Evolutionary conservation across 2,329 filamentous ascomycete genomes (phyloP).

Genomic region (Colletotrichum sp.): DNA sequence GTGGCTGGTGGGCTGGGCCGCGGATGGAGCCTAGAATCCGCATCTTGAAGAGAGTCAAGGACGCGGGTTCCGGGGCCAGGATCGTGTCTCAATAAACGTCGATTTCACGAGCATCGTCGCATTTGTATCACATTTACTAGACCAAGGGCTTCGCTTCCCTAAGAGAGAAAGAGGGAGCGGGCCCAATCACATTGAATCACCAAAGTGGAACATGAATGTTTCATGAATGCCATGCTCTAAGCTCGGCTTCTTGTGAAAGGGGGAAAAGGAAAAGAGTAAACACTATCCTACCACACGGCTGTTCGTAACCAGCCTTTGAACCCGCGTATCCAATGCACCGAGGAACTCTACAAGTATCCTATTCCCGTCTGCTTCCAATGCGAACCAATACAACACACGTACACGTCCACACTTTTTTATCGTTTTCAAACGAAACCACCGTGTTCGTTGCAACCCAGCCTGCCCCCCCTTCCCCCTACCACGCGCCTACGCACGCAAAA

Average conservation of each 20-base stretch:
- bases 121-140: neutral
- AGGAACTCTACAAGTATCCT: neutral
- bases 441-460: neutral
- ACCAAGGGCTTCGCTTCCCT: neutral
- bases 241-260: neutral
- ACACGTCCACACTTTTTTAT: neutral
- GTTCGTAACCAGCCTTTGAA: neutral
- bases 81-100: constrained; percentile 3
- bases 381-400: neutral
- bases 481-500: neutral
- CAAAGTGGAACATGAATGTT: neutral
- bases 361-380: neutral
- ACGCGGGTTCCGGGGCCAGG: constrained; percentile 5
- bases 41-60: constrained; percentile 46
- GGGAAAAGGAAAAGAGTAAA: neutral
- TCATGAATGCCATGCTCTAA: neutral
- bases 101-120: neutral
- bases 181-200: neutral
- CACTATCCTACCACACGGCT: constrained; percentile 10
- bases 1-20: constrained; percentile 71
- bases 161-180: neutral
- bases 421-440: neutral
- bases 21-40: constrained; percentile 62
- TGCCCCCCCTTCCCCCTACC: neutral
- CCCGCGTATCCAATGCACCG: neutral